Conservation (phyloP, 176 grass and related monocot genomes). For the Juncus effusus region DNA sequence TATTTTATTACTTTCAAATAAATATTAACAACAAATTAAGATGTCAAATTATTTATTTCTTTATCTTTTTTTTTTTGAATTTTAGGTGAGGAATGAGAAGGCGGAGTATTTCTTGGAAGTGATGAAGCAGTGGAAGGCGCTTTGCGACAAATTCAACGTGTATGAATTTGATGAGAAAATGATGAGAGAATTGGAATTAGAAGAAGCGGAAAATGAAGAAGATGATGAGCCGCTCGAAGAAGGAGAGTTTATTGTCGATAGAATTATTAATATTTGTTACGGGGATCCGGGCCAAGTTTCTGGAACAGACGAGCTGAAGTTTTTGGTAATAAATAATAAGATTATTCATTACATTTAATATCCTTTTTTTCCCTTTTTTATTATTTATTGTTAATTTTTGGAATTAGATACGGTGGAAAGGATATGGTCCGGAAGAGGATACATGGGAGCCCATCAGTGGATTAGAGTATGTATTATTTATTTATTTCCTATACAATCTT, state of each 20-base stretch:
- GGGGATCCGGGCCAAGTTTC: conserved; percentile 39
- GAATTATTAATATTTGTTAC: conserved; percentile 45
- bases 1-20: background rate
- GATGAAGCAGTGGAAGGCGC: conserved; percentile 48
- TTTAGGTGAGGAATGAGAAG: conserved; percentile 75
- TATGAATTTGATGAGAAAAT: background rate
- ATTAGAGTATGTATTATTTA: conserved; percentile 41
- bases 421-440: conserved; percentile 63
- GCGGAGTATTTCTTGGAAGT: conserved; percentile 61
- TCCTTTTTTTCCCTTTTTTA: too few species aligned
- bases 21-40: background rate
- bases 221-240: conserved; percentile 26
- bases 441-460: conserved; percentile 79
- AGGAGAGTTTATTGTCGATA: conserved; percentile 52
- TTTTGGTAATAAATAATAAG: conserved; percentile 39
- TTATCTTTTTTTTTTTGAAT: background rate
- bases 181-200: conserved; percentile 1
- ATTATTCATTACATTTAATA: background rate
- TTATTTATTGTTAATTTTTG: background rate
- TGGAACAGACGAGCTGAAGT: conserved; percentile 44
- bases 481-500: background rate
- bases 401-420: conserved; percentile 75
- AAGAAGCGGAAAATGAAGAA: conserved; percentile 26
- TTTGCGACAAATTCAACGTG: conserved; percentile 41
- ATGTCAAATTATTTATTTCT: too few species aligned